Evolutionary conservation across 106 monocot genomes (phyloP), one percentile per base, ranked within the genome.

Genomic region (Dendrobium catenatum): DNA sequence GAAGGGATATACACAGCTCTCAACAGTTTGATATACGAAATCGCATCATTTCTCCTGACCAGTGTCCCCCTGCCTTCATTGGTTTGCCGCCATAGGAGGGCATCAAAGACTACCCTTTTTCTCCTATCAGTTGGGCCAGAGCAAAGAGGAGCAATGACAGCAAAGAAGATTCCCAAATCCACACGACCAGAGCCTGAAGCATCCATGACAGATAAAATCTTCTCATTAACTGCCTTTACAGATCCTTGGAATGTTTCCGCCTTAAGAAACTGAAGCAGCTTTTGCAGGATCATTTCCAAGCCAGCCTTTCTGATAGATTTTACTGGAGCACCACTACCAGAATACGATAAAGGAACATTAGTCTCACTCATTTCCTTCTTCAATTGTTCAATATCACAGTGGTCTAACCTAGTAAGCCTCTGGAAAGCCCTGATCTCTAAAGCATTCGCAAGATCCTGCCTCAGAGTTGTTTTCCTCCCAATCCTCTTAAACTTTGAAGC

Each of bases 271-370:
- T 76, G 80, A 22, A 99, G 90, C 83, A 99, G 75, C 78, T 86
- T 95, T 66, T 91, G 82, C 33, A 95, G 84, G 76, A 99, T 93
- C 29, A 93, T 81, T 58, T 99, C 98, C 75, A 99, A 77, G 27
- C 95, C 89, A 80, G 98, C 98, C 80, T 99, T 99, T 10, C 98
- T 80, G 77, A 95, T 95, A 18, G 93, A 99, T 81, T 93, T 95
- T 76, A 93, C 93, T 29, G 98, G 91, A 31, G 82, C 61, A 1
- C 98, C 95, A 74, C 72, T 81, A 48, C 95, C 93, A 1, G 98
- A 93, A 66, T 99, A 95, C 27, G 95, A 99, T 79, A 91, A 51
- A 26, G 98, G 98, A 47, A 99, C 93, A 67, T 99, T 95, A 37
- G 89, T 89, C 82, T 90, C 86, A 43, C 51, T 86, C 91, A 99